Conservation (phyloP, 108 stramenopile species). For the Skeletonema grethae region DNA sequence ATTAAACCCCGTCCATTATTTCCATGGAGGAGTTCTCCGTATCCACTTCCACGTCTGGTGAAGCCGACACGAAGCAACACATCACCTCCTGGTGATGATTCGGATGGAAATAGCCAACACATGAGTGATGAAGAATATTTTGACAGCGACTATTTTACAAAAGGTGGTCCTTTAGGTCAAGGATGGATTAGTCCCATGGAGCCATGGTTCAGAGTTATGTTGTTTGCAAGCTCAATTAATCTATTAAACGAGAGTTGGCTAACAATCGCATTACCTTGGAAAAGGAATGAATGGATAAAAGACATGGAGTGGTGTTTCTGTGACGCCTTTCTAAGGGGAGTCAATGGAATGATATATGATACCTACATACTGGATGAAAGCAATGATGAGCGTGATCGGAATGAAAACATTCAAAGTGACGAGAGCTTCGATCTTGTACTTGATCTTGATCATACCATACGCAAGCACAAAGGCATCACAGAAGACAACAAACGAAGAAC, state of each 20-base stretch:
- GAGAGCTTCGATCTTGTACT: slow-evolving; percentile 12
- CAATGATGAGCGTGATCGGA: not conserved
- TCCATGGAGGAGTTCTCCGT: slow-evolving; percentile 33
- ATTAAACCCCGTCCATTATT: slow-evolving; percentile 31
- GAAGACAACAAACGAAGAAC: slow-evolving; percentile 8
- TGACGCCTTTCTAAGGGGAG: slow-evolving; percentile 31
- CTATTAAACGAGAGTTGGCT: slow-evolving; percentile 19
- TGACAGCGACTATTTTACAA: slow-evolving; percentile 30
- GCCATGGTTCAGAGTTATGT: slow-evolving; percentile 25
- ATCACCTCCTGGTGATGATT: not conserved
- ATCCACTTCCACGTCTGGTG: slow-evolving; percentile 28
- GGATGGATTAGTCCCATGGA: slow-evolving; percentile 42
- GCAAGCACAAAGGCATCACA: not conserved
- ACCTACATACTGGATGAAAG: slow-evolving; percentile 16
- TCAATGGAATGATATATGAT: slow-evolving; percentile 37
- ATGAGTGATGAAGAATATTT: slow-evolving; percentile 1
- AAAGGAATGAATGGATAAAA: slow-evolving; percentile 18
- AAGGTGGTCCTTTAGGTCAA: slow-evolving; percentile 35
- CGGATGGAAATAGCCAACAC: slow-evolving; percentile 8
- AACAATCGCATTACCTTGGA: slow-evolving; percentile 26
- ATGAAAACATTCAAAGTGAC: not conserved
- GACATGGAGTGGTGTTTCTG: slow-evolving; percentile 38
- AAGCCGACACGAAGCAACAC: slow-evolving; percentile 3
- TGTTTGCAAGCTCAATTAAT: slow-evolving; percentile 27
- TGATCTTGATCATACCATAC: slow-evolving; percentile 19